Evolutionary conservation across 106 monocot species (phyloP).

Genomic region (Apostasia ramifera): DNA sequence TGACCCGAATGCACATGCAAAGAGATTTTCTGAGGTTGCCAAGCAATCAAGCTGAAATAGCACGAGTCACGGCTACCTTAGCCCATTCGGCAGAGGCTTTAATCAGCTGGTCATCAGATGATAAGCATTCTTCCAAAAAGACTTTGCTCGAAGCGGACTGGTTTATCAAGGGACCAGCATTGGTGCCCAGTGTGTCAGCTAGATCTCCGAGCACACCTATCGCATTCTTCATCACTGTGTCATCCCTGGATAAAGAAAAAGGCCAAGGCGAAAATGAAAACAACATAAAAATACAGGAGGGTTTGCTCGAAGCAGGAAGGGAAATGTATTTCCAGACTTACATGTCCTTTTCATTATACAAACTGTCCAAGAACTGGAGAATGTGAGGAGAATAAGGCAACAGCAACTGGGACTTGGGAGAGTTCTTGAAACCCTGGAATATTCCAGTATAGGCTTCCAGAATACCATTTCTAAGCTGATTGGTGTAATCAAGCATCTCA

Average conservation of each 20-base stretch:
- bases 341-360: too few species aligned
- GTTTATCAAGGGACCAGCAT: slow-evolving; percentile 21
- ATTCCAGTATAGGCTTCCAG: slow-evolving; percentile 95
- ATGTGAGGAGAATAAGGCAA: slow-evolving; percentile 55
- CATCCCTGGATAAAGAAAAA: slow-evolving; percentile 25
- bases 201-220: slow-evolving; percentile 54
- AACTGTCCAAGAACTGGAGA: slow-evolving; percentile 55
- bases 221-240: slow-evolving; percentile 46
- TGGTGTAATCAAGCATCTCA: slow-evolving; percentile 77
- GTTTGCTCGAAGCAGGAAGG: neutral
- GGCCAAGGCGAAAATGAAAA: neutral
- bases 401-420: slow-evolving; percentile 60
- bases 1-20: too few species aligned
- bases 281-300: neutral
- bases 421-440: slow-evolving; percentile 80
- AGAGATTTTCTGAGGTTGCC: too few species aligned
- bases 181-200: slow-evolving; percentile 44
- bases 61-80: neutral
- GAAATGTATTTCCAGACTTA: neutral
- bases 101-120: slow-evolving; percentile 34
- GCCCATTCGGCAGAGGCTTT: slow-evolving; percentile 47
- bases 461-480: slow-evolving; percentile 77
- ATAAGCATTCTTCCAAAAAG: slow-evolving; percentile 42
- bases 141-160: slow-evolving; percentile 21
- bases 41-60: too few species aligned